These are phyloP conservation scores for Gracilaria vermiculophylla DNA, from an alignment of 23 red algal genomes.

Conservation along the genomic window DNA sequence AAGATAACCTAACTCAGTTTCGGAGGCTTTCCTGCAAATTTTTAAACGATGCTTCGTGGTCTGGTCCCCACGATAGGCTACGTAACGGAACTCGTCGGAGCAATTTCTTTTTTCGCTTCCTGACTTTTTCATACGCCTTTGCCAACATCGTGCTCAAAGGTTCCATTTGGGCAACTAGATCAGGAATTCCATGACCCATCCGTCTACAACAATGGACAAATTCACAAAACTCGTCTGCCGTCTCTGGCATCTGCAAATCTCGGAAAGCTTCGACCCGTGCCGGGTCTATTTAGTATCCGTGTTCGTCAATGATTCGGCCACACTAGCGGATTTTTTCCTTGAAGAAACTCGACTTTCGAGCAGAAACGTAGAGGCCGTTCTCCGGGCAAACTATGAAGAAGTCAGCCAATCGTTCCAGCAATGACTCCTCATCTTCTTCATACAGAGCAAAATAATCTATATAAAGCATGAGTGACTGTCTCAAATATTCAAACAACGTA, in stretches of 20 bases:
- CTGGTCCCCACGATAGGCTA: conserved; percentile 8
- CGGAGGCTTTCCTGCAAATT: conserved; percentile 4
- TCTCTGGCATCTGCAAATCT: conserved; percentile 9
- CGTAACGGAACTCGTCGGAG: not conserved
- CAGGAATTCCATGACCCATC: conserved; percentile 25
- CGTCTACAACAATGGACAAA: conserved; percentile 16
- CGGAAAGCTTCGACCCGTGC: not conserved
- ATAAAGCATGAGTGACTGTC: conserved; percentile 1
- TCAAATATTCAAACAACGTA: not conserved
- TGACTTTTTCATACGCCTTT: conserved; percentile 5
- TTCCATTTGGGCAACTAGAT: not conserved
- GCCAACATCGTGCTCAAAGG: conserved; percentile 9
- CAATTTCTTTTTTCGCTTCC: not conserved
- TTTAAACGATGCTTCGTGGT: not conserved
- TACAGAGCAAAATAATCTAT: conserved; percentile 44
- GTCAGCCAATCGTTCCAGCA: not conserved
- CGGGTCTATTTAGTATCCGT: conserved; percentile 35
- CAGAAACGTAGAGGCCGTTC: not conserved
- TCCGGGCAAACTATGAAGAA: not conserved
- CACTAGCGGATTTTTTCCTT: not conserved
- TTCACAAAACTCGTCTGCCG: conserved; percentile 13
- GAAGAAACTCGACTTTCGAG: conserved; percentile 26
- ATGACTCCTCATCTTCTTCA: not conserved
- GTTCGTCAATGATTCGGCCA: conserved; percentile 6
- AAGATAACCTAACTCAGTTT: not conserved